Evolutionary conservation across 352 stramenopile genomes (phyloP).

Genomic region (Phytophthora pluvialis): DNA sequence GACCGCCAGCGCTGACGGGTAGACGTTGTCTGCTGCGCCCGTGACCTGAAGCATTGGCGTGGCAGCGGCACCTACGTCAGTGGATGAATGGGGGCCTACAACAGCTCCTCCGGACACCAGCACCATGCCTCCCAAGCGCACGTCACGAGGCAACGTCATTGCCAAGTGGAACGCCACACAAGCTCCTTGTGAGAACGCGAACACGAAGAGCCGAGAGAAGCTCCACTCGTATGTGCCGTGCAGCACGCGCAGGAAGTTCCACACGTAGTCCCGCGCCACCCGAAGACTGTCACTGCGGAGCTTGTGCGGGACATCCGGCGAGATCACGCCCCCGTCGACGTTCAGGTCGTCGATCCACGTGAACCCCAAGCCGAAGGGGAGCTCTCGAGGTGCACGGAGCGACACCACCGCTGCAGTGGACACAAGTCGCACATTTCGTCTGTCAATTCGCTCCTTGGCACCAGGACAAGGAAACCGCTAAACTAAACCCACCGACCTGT

Average conservation of each 20-base stretch:
- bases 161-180: slow-evolving; percentile 66
- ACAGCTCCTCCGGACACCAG: slow-evolving; percentile 57
- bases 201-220: slow-evolving; percentile 62
- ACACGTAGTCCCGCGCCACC: slow-evolving; percentile 43
- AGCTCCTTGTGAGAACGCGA: slow-evolving; percentile 72
- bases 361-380: slow-evolving; percentile 62
- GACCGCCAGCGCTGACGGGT: slow-evolving; percentile 40
- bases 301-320: slow-evolving; percentile 38
- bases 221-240: slow-evolving; percentile 57
- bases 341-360: slow-evolving; percentile 70
- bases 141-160: slow-evolving; percentile 40
- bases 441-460: neutral
- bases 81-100: slow-evolving; percentile 35
- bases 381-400: slow-evolving; percentile 54
- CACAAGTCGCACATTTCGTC: neutral
- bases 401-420: slow-evolving; percentile 44
- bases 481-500: slow-evolving; percentile 44
- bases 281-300: slow-evolving; percentile 58
- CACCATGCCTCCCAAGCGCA: slow-evolving; percentile 57
- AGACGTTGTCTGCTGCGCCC: slow-evolving; percentile 44
- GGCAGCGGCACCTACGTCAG: slow-evolving; percentile 19
- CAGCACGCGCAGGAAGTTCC: slow-evolving; percentile 53
- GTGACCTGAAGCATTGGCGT: slow-evolving; percentile 59
- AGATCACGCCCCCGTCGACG: slow-evolving; percentile 53
- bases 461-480: neutral